Conservation (phyloP, 148 eudicot species). For the Vaccinium myrtillus region DNA sequence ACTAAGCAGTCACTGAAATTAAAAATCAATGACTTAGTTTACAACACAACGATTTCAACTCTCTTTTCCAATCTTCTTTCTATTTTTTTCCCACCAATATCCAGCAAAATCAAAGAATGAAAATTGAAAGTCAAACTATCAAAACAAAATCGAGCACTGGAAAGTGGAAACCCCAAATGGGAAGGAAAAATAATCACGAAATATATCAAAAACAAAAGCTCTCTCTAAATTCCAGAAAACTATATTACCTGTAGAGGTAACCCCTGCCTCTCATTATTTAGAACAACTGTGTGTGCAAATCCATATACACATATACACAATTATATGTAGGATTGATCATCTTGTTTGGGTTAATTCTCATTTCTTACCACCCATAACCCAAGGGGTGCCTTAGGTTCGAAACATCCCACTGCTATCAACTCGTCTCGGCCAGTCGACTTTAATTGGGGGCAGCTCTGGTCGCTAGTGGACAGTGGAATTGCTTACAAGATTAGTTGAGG, state of each 20-base stretch:
- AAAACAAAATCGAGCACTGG: not conserved
- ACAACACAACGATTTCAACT: not conserved
- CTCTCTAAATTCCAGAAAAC: not conserved
- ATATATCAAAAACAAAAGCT: not conserved
- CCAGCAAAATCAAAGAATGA: not conserved
- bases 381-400: too few relatives aligned
- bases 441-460: too few relatives aligned
- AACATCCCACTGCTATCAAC: too few relatives aligned
- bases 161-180: not conserved
- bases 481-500: too few relatives aligned
- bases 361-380: too few relatives aligned
- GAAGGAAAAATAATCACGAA: not conserved
- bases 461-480: too few relatives aligned
- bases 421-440: too few relatives aligned
- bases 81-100: not conserved
- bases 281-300: not conserved
- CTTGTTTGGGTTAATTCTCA: not conserved
- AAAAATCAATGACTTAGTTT: not conserved
- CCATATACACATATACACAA: not conserved
- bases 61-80: not conserved
- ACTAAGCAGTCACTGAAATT: not conserved
- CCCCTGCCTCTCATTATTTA: not conserved
- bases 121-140: not conserved
- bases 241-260: not conserved
- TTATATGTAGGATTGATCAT: not conserved